Evolutionary conservation across 768 basidiomycete species (phyloP).

Genomic region (Tricholoma hemisulphureum): DNA sequence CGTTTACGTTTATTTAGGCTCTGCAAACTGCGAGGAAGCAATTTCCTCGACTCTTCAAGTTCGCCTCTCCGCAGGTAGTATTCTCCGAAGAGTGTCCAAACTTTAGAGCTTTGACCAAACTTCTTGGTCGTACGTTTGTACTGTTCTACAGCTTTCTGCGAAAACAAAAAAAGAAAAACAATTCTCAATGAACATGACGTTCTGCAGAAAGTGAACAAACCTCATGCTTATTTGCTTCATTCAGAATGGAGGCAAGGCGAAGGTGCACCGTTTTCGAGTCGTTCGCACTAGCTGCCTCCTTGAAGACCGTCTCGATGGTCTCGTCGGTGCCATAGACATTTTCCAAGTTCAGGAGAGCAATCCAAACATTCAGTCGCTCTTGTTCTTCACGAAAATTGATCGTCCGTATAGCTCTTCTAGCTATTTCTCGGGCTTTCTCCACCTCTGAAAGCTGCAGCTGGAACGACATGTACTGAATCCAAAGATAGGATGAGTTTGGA

Average conservation of each 20-base stretch:
- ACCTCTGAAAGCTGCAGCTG: constrained; percentile 95
- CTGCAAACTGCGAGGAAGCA: constrained; percentile 85
- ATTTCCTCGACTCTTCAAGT: constrained; percentile 76
- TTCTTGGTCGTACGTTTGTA: constrained; percentile 89
- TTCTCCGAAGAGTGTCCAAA: constrained; percentile 88
- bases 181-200: neutral
- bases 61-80: constrained; percentile 73
- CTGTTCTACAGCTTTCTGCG: constrained; percentile 90
- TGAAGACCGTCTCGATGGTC: constrained; percentile 77
- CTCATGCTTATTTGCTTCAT: constrained; percentile 78
- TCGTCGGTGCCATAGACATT: constrained; percentile 88
- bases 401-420: constrained; percentile 74
- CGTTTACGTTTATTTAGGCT: constrained; percentile 93
- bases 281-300: constrained; percentile 85
- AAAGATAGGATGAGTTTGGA: constrained; percentile 95
- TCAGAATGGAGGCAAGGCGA: constrained; percentile 79
- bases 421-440: constrained; percentile 90
- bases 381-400: constrained; percentile 96
- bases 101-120: constrained; percentile 90
- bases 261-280: constrained; percentile 91
- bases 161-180: neutral
- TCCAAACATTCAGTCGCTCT: constrained; percentile 97
- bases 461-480: constrained; percentile 99
- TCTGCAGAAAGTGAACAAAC: constrained; percentile 38
- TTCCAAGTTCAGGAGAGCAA: constrained; percentile 92